phyloP scores from a whole-genome alignment of 1,284 basidiomycete species.

The Mycena citricolor region DNA sequence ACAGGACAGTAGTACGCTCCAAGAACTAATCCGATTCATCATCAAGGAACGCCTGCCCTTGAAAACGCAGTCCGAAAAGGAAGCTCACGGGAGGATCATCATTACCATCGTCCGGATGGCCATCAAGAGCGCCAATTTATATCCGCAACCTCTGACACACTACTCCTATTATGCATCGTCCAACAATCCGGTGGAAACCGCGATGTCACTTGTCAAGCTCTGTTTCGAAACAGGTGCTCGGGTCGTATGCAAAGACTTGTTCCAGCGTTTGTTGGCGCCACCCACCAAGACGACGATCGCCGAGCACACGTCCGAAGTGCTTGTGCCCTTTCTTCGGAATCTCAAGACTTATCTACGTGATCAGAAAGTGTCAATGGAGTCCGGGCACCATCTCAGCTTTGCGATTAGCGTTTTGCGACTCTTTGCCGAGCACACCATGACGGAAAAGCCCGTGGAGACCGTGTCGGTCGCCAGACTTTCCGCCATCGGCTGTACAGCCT shows the following conservation, averaged over 20 bases:
- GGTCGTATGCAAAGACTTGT: slow-evolving; percentile 9
- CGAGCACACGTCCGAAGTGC: slow-evolving; percentile 1
- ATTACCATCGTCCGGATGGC: slow-evolving; percentile 2
- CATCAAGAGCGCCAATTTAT: slow-evolving; percentile 12
- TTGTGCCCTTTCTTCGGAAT: slow-evolving; percentile 11
- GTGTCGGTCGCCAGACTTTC: slow-evolving; percentile 1
- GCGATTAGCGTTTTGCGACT: slow-evolving; percentile 5
- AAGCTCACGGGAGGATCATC: slow-evolving; percentile 3
- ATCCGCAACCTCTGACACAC: not conserved
- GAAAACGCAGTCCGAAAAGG: not conserved
- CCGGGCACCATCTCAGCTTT: slow-evolving; percentile 15
- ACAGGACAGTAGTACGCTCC: slow-evolving; percentile 5
- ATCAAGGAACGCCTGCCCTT: not conserved
- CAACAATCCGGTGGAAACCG: not conserved
- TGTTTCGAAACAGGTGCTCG: slow-evolving; percentile 14
- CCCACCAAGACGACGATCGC: not conserved
- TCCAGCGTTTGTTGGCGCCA: slow-evolving; percentile 10
- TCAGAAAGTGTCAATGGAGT: slow-evolving; percentile 1
- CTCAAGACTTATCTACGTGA: slow-evolving; percentile 7
- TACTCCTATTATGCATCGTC: not conserved
- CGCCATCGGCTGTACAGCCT: slow-evolving; percentile 2
- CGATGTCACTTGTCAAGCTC: slow-evolving; percentile 14
- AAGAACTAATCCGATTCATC: slow-evolving; percentile 5
- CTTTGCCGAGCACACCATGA: slow-evolving; percentile 13
- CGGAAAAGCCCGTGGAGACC: slow-evolving; percentile 2